Evolutionary conservation across 495 filamentous ascomycete genomes (phyloP).

Genomic region (Hypoxylon fuscum): DNA sequence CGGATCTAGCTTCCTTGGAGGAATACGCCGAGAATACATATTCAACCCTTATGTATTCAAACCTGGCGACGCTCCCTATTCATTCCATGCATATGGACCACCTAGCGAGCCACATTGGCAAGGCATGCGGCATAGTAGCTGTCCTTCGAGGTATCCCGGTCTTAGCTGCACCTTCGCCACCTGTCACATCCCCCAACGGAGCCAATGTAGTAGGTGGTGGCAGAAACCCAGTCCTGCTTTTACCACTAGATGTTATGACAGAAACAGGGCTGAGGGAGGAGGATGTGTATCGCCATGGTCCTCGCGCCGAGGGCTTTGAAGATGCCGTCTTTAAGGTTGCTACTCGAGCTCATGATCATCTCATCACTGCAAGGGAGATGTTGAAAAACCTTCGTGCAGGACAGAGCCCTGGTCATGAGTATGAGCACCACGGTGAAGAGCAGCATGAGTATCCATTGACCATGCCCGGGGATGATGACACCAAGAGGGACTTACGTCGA

Average conservation of each 20-base stretch:
- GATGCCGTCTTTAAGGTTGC: conserved; percentile 94
- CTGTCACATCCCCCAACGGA: conserved; percentile 53
- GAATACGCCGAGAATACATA: conserved; percentile 94
- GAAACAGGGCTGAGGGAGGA: conserved; percentile 82
- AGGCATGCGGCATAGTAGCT: conserved; percentile 87
- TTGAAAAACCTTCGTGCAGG: conserved; percentile 77
- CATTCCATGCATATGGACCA: conserved; percentile 88
- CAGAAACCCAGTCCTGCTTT: conserved; percentile 57
- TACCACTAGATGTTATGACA: conserved; percentile 92
- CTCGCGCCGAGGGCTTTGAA: conserved; percentile 76
- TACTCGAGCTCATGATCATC: conserved; percentile 90
- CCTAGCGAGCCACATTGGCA: conserved; percentile 91
- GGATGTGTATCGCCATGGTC: conserved; percentile 82
- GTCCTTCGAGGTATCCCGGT: conserved; percentile 84
- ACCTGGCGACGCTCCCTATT: conserved; percentile 77
- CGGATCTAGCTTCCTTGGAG: conserved; percentile 76
- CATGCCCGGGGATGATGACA: conserved; percentile 40
- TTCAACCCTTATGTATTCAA: conserved; percentile 90
- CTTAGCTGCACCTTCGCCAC: conserved; percentile 78
- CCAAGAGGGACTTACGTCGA: conserved; percentile 62
- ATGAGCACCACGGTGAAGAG: conserved; percentile 82
- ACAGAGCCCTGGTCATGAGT: conserved; percentile 79
- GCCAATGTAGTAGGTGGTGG: conserved; percentile 47
- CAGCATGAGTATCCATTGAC: conserved; percentile 70
- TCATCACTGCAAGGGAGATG: conserved; percentile 95